Percentiles rank a stretch among this genome's conserved stretches.
Conservation (phyloP, 2,329 filamentous ascomycete genomes). For the Capronia coronata region DNA sequence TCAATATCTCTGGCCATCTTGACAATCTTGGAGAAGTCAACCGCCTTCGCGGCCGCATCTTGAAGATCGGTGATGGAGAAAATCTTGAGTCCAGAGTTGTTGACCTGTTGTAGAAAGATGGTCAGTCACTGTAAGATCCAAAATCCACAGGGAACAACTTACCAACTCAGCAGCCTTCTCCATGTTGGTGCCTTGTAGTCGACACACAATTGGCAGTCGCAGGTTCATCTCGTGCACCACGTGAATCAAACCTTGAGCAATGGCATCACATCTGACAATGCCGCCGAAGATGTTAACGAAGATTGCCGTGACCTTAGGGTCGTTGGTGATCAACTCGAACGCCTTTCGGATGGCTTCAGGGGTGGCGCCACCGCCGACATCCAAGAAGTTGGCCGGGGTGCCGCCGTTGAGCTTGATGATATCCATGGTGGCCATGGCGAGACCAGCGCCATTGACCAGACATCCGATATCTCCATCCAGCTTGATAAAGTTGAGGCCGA, state of each 20-base stretch:
- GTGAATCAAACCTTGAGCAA: slow-evolving; percentile 90
- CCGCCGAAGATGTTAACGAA: slow-evolving; percentile 99
- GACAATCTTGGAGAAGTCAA: slow-evolving; percentile 98
- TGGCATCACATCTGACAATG: slow-evolving; percentile 96
- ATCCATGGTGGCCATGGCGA: slow-evolving; percentile 99
- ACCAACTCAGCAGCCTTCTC: slow-evolving; percentile 79
- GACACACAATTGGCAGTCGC: slow-evolving; percentile 91
- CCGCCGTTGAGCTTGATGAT: slow-evolving; percentile 99
- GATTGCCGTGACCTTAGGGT: slow-evolving; percentile 96
- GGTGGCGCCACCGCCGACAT: slow-evolving; percentile 95
- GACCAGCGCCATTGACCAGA: slow-evolving; percentile 88
- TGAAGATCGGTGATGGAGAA: slow-evolving; percentile 99
- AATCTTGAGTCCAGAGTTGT: slow-evolving; percentile 97
- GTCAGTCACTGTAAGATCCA: not conserved
- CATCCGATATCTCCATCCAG: slow-evolving; percentile 98
- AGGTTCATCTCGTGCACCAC: slow-evolving; percentile 93
- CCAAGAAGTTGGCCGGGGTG: slow-evolving; percentile 93
- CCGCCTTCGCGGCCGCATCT: slow-evolving; percentile 92
- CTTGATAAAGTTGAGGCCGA: slow-evolving; percentile 98
- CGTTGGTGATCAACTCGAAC: slow-evolving; percentile 97
- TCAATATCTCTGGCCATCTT: slow-evolving; percentile 98
- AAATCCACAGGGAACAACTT: slow-evolving; percentile 37
- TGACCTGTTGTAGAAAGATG: slow-evolving; percentile 54
- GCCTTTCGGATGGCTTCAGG: slow-evolving; percentile 94
- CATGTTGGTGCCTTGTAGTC: slow-evolving; percentile 98